Conservation (phyloP, 2,329 filamentous ascomycete species). For the Boeremia lycopersici region DNA sequence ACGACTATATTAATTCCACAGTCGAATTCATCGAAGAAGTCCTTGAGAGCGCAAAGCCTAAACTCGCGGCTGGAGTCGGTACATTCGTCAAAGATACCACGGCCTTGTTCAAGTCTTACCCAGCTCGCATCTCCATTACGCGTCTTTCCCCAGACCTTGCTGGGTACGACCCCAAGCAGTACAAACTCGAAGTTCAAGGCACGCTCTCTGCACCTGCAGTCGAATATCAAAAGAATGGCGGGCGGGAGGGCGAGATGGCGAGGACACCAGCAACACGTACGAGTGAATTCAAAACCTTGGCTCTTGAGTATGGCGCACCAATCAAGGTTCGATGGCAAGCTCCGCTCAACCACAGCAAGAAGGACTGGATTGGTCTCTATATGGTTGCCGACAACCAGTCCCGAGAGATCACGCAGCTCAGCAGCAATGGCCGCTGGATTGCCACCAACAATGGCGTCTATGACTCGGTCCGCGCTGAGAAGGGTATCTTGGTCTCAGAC, state of each 20-base stretch:
- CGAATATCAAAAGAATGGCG: conserved; percentile 66
- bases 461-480: conserved; percentile 75
- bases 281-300: conserved; percentile 72
- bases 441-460: conserved; percentile 78
- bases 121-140: conserved; percentile 82
- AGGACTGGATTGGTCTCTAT: conserved; percentile 96
- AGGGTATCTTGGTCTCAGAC: conserved; percentile 75
- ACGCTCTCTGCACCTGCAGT: conserved; percentile 57
- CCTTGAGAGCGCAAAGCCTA: conserved; percentile 82
- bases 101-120: conserved; percentile 86
- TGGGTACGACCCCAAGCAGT: conserved; percentile 78
- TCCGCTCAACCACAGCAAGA: conserved; percentile 82
- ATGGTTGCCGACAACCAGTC: conserved; percentile 93
- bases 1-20: conserved; percentile 84
- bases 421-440: conserved; percentile 87
- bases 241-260: conserved; percentile 74
- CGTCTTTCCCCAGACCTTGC: conserved; percentile 79
- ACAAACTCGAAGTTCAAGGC: conserved; percentile 76
- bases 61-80: conserved; percentile 82
- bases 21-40: conserved; percentile 91
- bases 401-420: conserved; percentile 80
- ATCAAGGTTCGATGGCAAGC: conserved; percentile 91
- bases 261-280: conserved; percentile 67
- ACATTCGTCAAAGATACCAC: conserved; percentile 88
- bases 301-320: conserved; percentile 87